Base-by-base conservation (phyloP, 129 eudicot species). In the Flaveria brownii region DNA sequence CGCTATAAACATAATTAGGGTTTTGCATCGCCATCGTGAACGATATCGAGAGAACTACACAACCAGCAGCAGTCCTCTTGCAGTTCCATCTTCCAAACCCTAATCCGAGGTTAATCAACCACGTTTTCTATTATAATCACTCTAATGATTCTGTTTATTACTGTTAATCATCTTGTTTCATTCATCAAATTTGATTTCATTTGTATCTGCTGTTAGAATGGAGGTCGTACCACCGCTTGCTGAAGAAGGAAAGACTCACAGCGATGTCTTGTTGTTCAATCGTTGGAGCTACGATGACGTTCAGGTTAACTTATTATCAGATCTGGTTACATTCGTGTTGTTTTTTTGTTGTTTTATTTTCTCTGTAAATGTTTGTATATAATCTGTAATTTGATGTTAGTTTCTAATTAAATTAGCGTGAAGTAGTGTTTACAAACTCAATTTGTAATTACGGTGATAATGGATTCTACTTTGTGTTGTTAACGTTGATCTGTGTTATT, bases 271-370 rank as follows among this genome's bases (percentile, higher is more conserved):
- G 86, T 84, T 90, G 46, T 90, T 90, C 84, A 87, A 87, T 59
- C 91, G 91, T 0, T 90, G 96, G 96, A 41, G 89, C 39, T 90
- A 87, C 78, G 96, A 90, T 16, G 96, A 88, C 68, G 90, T 90
- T 82, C 88, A 88, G 92, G 92, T 87, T 46, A 11, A 39, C 51
- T 79, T 26, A 3, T 62, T n/a, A n/a, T 17, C 73, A 51, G 81
- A 77, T 77, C 74, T 77, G 15, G 28, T 9, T 54, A 14, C 68
- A 23, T 20, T 67, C n/a, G 7, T 51, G 23, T 16, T 10, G 18
- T 12, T 15, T 0, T 0, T 47, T 61, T 9, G 23, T 30, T 30
- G 41, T 36, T 5, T 5, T 4, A 2, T 36, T 5, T 14, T 43
- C 10, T 2, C 1, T 11, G 16, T 67, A 49, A 25, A 47, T 41